These are phyloP conservation scores for Citrus hindsii DNA, from an alignment of 345 rosid genomes.

Conservation along the genomic window DNA sequence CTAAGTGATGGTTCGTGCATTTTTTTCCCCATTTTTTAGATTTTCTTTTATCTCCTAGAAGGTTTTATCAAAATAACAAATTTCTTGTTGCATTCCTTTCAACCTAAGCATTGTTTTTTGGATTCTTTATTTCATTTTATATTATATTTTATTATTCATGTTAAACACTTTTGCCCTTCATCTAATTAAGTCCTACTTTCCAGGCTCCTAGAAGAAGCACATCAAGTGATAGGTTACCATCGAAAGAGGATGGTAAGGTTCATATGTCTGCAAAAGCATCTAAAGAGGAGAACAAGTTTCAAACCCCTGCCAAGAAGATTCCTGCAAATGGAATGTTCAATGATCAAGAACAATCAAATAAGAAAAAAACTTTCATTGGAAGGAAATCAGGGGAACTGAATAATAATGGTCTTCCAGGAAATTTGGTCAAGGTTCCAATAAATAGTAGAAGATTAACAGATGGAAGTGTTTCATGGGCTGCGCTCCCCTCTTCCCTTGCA, in stretches of 20 bases:
- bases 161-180: background rate
- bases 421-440: slow-evolving; percentile 71
- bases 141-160: background rate
- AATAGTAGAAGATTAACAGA: slow-evolving; percentile 63
- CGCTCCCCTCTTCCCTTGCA: slow-evolving; percentile 80
- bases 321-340: slow-evolving; percentile 43
- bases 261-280: slow-evolving; percentile 42
- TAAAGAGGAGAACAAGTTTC: slow-evolving; percentile 56
- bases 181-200: slow-evolving; percentile 17
- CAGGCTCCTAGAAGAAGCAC: slow-evolving; percentile 83
- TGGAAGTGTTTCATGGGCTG: slow-evolving; percentile 64
- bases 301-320: slow-evolving; percentile 43
- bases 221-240: slow-evolving; percentile 54
- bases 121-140: background rate
- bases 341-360: slow-evolving; percentile 51
- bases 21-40: background rate
- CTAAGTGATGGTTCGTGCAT: background rate
- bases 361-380: slow-evolving; percentile 39
- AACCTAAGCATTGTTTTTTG: background rate
- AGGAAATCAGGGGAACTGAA: slow-evolving; percentile 49
- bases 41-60: background rate
- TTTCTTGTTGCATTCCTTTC: background rate
- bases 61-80: background rate
- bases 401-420: slow-evolving; percentile 59
- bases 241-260: slow-evolving; percentile 58